These are phyloP conservation scores for Guadua angustifolia DNA, from an alignment of 176 grass and related monocot genomes.

Conservation along the genomic window DNA sequence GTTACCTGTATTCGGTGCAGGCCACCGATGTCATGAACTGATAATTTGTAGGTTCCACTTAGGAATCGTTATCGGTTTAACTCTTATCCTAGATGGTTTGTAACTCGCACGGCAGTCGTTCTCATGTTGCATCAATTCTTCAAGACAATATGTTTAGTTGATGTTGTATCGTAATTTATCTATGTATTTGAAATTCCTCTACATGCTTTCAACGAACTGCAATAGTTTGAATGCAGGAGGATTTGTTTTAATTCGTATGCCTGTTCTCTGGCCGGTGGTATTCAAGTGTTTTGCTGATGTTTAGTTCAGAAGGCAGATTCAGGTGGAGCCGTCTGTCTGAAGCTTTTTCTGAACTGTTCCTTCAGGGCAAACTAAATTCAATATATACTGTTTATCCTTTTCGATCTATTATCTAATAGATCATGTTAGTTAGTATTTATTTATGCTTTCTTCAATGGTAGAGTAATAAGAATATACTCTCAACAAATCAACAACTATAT, in stretches of 20 bases:
- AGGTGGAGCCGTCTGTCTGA: not conserved
- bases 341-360: not conserved
- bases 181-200: constrained; percentile 46
- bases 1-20: constrained; percentile 46
- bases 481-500: too few species aligned
- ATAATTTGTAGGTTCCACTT: constrained; percentile 60
- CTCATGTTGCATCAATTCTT: not conserved
- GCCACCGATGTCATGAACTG: constrained; percentile 33
- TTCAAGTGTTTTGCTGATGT: not conserved
- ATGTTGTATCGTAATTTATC: constrained; percentile 26
- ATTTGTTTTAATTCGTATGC: constrained; percentile 11
- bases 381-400: too few species aligned
- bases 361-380: too few species aligned
- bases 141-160: constrained; percentile 36
- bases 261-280: not conserved
- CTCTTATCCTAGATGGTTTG: constrained; percentile 55
- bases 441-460: too few species aligned
- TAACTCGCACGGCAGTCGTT: not conserved
- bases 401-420: too few species aligned
- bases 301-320: not conserved
- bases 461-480: too few species aligned
- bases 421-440: too few species aligned
- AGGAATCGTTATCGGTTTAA: constrained; percentile 59
- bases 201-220: constrained; percentile 31
- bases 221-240: constrained; percentile 51